Percentiles rank a stretch among this genome's conserved stretches.
phyloP scores from a whole-genome alignment of 2,329 filamentous ascomycete species.

The Penicillium sp. region DNA sequence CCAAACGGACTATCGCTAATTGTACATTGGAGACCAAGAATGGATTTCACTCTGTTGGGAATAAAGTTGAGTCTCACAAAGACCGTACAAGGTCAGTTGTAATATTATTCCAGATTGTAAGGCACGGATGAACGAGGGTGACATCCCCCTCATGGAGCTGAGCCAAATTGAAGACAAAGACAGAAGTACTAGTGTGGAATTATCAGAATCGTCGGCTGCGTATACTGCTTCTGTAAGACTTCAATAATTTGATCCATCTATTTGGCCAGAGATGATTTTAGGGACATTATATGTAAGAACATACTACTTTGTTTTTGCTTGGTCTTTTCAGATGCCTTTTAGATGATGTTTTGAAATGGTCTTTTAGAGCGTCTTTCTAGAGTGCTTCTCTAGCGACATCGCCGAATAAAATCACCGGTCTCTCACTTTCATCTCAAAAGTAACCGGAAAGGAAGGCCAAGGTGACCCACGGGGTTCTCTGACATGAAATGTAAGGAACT shows the following conservation, averaged over 20 bases:
- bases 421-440: not conserved
- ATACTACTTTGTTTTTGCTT: too few relatives aligned
- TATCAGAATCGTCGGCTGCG: too few relatives aligned
- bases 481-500: not conserved
- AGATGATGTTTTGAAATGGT: too few relatives aligned
- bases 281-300: too few relatives aligned
- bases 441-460: not conserved
- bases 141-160: not conserved
- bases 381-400: too few relatives aligned
- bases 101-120: not conserved
- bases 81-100: not conserved
- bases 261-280: too few relatives aligned
- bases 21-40: not conserved
- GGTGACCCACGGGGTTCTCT: not conserved
- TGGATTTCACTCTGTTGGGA: too few relatives aligned
- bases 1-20: not conserved
- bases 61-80: not conserved
- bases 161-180: not conserved
- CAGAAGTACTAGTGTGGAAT: not conserved
- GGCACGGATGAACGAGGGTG: not conserved
- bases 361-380: too few relatives aligned
- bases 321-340: too few relatives aligned
- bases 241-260: too few relatives aligned
- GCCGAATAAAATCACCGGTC: too few relatives aligned
- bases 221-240: too few relatives aligned